Evolutionary conservation across 257 asterid genomes (phyloP).

Genomic region (Lantana camara): DNA sequence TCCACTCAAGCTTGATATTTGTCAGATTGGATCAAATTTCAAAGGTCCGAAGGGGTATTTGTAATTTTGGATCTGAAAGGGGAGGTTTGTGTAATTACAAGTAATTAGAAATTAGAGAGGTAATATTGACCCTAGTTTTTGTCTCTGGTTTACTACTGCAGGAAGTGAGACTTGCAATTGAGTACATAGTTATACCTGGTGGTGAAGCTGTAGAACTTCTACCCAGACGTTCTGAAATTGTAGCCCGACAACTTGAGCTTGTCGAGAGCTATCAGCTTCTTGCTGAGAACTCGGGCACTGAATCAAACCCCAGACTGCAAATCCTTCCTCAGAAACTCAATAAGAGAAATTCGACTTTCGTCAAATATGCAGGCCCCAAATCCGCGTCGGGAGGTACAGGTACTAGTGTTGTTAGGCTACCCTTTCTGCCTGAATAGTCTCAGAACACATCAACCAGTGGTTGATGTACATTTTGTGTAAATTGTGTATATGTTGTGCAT

Average conservation of each 20-base stretch:
- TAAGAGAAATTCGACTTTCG: slow-evolving; percentile 41
- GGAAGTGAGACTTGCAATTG: slow-evolving; percentile 98
- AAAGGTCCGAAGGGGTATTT: too few species aligned
- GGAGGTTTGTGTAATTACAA: too few species aligned
- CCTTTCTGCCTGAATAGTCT: slow-evolving; percentile 62
- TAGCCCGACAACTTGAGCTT: slow-evolving; percentile 85
- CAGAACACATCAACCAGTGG: slow-evolving; percentile 27
- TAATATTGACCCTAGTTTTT: too few species aligned
- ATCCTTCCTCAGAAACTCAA: slow-evolving; percentile 79
- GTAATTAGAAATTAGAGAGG: too few species aligned
- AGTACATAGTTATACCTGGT: slow-evolving; percentile 96
- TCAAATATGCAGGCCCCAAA: slow-evolving; percentile 24
- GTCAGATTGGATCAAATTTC: too few species aligned
- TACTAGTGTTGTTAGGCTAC: slow-evolving; percentile 50
- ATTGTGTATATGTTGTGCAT: slow-evolving; percentile 13
- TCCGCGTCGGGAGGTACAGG: slow-evolving; percentile 34
- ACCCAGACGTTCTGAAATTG: slow-evolving; percentile 92
- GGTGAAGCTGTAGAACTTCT: slow-evolving; percentile 96
- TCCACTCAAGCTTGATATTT: too few species aligned
- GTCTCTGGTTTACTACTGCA: slow-evolving; percentile 23
- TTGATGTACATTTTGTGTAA: slow-evolving; percentile 53
- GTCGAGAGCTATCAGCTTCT: slow-evolving; percentile 87
- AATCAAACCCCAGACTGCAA: slow-evolving; percentile 78
- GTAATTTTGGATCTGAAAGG: too few species aligned
- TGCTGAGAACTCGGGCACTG: slow-evolving; percentile 88